These are phyloP conservation scores for Arctostaphylos glauca DNA, from an alignment of 148 eudicot genomes.

Conservation along the genomic window DNA sequence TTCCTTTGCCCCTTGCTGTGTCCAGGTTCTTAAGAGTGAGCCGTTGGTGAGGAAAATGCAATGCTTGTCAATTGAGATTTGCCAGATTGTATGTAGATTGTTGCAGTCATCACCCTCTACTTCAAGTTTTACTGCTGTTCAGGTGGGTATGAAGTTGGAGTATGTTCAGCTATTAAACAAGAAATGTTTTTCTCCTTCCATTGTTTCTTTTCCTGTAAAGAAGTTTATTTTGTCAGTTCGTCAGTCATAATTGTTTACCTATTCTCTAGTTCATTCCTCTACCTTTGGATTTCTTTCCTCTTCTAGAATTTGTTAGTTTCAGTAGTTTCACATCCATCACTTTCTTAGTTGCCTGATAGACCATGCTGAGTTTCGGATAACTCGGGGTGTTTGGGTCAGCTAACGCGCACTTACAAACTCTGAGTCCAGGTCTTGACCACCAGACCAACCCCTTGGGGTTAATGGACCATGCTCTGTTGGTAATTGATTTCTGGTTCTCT, in stretches of 20 bases:
- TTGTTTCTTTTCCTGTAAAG: not conserved
- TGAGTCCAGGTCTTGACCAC: no score
- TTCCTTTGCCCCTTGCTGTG: not conserved
- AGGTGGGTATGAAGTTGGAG: slow-evolving; percentile 48
- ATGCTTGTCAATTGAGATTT: slow-evolving; percentile 53
- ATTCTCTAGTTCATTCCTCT: not conserved
- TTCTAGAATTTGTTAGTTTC: not conserved
- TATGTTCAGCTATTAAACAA: not conserved
- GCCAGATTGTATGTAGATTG: slow-evolving; percentile 47
- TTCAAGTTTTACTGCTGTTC: slow-evolving; percentile 51
- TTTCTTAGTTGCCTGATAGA: not conserved
- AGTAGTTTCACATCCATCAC: not conserved
- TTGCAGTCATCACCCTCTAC: slow-evolving; percentile 49
- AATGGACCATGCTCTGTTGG: not conserved
- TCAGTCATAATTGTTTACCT: not conserved
- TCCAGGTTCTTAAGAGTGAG: slow-evolving; percentile 75
- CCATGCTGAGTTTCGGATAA: not conserved
- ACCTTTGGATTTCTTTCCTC: not conserved
- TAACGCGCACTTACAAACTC: no score
- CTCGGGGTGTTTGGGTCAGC: no score
- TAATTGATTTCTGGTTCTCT: slow-evolving; percentile 26
- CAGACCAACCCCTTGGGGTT: not conserved
- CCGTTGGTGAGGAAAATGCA: slow-evolving; percentile 57
- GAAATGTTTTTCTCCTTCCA: not conserved
- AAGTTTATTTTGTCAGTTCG: not conserved